These are phyloP conservation scores for Globisporangium spinosum DNA, from an alignment of 352 stramenopile genomes.

Conservation along the genomic window DNA sequence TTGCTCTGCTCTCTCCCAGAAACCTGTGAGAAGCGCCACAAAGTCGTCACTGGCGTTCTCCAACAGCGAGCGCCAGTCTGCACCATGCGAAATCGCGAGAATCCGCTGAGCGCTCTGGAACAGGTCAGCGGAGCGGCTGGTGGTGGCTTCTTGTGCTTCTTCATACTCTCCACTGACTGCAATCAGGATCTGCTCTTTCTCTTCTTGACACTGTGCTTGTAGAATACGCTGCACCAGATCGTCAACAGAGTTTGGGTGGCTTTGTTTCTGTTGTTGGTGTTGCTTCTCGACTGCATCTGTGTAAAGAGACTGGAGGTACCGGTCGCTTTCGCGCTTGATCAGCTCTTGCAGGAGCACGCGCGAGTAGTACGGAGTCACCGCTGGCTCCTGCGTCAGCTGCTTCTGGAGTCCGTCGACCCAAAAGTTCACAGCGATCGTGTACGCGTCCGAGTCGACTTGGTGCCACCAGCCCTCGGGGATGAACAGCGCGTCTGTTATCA, in stretches of 20 bases:
- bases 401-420: slow-evolving; percentile 74
- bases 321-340: slow-evolving; percentile 38
- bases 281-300: not conserved
- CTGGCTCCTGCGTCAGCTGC: slow-evolving; percentile 35
- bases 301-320: slow-evolving; percentile 24
- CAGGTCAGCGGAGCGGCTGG: not conserved
- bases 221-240: slow-evolving; percentile 10
- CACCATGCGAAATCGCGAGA: slow-evolving; percentile 19
- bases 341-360: slow-evolving; percentile 62
- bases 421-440: slow-evolving; percentile 79
- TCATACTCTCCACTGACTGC: slow-evolving; percentile 5
- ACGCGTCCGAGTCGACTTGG: slow-evolving; percentile 70
- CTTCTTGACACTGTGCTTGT: slow-evolving; percentile 18
- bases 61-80: slow-evolving; percentile 33
- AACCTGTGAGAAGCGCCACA: slow-evolving; percentile 33
- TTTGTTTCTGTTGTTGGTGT: not conserved
- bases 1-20: slow-evolving; percentile 33
- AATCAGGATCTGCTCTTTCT: slow-evolving; percentile 33
- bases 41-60: slow-evolving; percentile 36
- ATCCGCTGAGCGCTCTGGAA: slow-evolving; percentile 8
- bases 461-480: slow-evolving; percentile 88
- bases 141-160: not conserved
- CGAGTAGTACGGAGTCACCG: slow-evolving; percentile 60
- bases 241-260: slow-evolving; percentile 14
- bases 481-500: slow-evolving; percentile 50